Base-by-base conservation (phyloP, 2,329 filamentous ascomycete genomes). In the Fusarium nematophilum region DNA sequence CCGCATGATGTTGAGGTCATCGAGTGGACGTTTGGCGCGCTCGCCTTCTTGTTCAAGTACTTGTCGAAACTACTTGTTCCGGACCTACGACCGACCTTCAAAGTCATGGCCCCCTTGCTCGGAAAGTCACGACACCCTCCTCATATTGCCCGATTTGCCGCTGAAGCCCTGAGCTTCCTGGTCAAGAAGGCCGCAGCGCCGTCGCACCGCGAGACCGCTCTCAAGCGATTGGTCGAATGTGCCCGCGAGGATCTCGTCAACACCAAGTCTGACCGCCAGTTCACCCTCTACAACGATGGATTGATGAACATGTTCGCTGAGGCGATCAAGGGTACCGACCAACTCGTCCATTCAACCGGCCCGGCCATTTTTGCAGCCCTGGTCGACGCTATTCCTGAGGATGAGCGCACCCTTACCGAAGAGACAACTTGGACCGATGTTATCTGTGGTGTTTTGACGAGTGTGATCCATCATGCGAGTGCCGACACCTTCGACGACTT, bases 21-120 rank as follows among this genome's bases (percentile, higher is more conserved):
- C 44, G 95, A 99, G 78, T 98, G 94, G 93, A 94, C 92, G 44
- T 99, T 99, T 77, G 92, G 90, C 10, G 93, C 92, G 66, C 81
- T 99, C 51, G 93, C 95, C 38, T 99, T 96, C 82, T 82, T 98
- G 33, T 97, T 99, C 85, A 99, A 99, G 73, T 98, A 98, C 71
- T 85, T 99, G 5, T 96, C 93, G 3, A 88, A 92, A 62, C 83
- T 98, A 1, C 78, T 99, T 17, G 90, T 95, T 0, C 90, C 92
- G 4, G 91, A 99, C 71, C 78, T 99, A 60, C 83, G 91, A 59
- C 92, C 94, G 39, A 89, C 96, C 2, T 93, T 92, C 72, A 86
- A 92, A 70, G 86, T 95, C 46, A 87, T 99, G 79, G 85, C 90
- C 1, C 90, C 93, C 3, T 83, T 98, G 46, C 84, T 99, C 25